A percentile compares a stretch with the other conserved stretches of the same genome.
phyloP scores from a whole-genome alignment of 1,284 basidiomycete species.

The Tylopilus sp. region DNA sequence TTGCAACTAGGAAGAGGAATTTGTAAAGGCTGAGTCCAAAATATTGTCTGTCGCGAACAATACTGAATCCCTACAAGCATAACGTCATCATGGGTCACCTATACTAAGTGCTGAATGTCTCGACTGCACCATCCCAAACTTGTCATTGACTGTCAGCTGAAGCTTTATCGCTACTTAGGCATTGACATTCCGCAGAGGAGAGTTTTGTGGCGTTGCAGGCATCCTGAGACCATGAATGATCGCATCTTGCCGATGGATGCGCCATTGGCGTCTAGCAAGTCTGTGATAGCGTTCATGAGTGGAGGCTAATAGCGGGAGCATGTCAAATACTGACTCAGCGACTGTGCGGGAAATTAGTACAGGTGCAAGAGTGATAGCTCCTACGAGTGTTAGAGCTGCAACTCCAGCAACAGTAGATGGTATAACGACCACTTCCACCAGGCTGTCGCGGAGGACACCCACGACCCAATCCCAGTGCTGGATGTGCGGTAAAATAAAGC shows the following conservation, averaged over 20 bases:
- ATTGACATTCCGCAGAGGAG: too few species aligned
- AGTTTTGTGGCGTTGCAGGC: too few species aligned
- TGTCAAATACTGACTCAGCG: neutral
- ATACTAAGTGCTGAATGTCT: too few species aligned
- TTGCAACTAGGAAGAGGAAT: too few species aligned
- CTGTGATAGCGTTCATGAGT: neutral
- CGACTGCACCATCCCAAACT: too few species aligned
- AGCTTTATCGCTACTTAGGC: too few species aligned
- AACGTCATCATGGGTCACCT: too few species aligned
- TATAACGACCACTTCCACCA: slow-evolving; percentile 3
- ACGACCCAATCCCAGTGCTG: slow-evolving; percentile 4
- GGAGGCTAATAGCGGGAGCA: neutral
- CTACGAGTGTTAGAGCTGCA: neutral
- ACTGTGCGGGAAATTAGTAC: neutral
- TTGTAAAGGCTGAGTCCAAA: too few species aligned
- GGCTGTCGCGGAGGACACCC: slow-evolving; percentile 1
- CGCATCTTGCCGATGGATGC: neutral
- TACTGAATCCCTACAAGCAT: too few species aligned
- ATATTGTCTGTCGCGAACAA: too few species aligned
- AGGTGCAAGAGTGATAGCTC: neutral
- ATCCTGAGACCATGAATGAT: slow-evolving; percentile 4
- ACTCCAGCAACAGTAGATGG: neutral
- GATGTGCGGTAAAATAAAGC: slow-evolving; percentile 6
- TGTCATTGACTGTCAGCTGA: too few species aligned
- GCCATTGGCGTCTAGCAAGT: neutral